phyloP scores from a whole-genome alignment of 805 yeast species.

The Spathaspora passalidarum region DNA sequence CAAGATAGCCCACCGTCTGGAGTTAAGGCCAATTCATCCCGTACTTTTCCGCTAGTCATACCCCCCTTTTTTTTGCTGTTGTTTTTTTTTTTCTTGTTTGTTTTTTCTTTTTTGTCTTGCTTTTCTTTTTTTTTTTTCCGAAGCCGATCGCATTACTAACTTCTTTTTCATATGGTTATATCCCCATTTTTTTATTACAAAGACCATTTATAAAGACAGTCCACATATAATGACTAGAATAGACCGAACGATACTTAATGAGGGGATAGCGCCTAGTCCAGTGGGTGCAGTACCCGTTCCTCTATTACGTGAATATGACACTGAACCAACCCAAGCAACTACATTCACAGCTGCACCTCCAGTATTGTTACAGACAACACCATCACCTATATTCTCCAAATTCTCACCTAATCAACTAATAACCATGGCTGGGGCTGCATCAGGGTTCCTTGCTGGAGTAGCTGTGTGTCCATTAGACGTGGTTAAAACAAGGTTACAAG shows the following conservation, averaged over 20 bases:
- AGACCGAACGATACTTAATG: neutral
- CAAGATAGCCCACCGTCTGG: too few relatives aligned
- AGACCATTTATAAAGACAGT: neutral
- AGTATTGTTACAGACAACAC: neutral
- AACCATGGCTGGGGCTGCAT: slow-evolving; percentile 88
- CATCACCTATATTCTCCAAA: slow-evolving; percentile 17
- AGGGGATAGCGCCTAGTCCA: neutral
- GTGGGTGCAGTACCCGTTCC: neutral
- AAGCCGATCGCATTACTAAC: neutral
- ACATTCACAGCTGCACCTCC: neutral
- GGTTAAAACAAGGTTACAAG: slow-evolving; percentile 90
- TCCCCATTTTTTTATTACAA: neutral
- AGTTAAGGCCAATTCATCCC: too few relatives aligned
- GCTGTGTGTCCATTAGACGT: slow-evolving; percentile 95
- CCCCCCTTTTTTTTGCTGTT: neutral
- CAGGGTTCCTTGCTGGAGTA: slow-evolving; percentile 88
- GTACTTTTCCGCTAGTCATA: too few relatives aligned
- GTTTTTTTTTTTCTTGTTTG: neutral
- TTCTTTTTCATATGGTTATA: neutral
- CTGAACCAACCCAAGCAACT: neutral
- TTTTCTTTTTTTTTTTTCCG: neutral
- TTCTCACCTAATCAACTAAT: slow-evolving; percentile 54
- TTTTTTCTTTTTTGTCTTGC: neutral
- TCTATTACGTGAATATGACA: neutral
- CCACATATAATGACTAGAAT: neutral